Evolutionary conservation across 768 basidiomycete species (phyloP), one percentile per base, ranked within the genome.

Genomic region (Pholiota microspora): DNA sequence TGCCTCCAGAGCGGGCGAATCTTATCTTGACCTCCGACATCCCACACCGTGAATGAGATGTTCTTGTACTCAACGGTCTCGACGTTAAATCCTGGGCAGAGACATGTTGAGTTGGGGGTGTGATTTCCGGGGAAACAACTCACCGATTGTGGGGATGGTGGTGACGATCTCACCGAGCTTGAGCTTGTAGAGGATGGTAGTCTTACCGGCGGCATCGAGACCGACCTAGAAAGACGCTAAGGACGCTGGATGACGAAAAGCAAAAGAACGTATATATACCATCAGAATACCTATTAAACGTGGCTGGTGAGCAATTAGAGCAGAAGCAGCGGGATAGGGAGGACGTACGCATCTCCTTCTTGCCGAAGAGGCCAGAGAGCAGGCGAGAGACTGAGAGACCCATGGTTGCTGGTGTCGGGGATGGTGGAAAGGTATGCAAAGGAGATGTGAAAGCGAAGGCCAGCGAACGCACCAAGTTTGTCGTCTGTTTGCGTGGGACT

Each of bases 21-120:
- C 88, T 98, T 99, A 79, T 99, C 96, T 78, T 99, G 96, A 66
- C 96, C 97, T 84, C 97, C 97, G 60, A 99, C 97, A 77, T 99
- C 97, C 97, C 97, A 98, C 44, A 98, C 97, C 21, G 96, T 99
- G 85, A 99, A 99, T 23, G 94, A 97, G 62, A 98, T 98, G 82
- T 98, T 99, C 84, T 98, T 98, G 79, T 99, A 98, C 75, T 98
- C 96, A 63, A 99, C 97, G 58, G 97, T 98, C 83, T 99, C 97
- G 64, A 99, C 97, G 71, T 99, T 99, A 83, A 99, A 99, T 56
- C 97, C 97, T 98, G 62, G 4, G 21, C 35, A 58, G 64, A 55
- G 67, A 65, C 54, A 55, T 63, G 55, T 55, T 25, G 53, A 53
- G 48, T 59, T 54, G 51, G 42, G 29, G 24, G 49, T 54, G 27